Evolutionary conservation across 2,329 filamentous ascomycete species (phyloP).

Genomic region (Daldinia sp.): DNA sequence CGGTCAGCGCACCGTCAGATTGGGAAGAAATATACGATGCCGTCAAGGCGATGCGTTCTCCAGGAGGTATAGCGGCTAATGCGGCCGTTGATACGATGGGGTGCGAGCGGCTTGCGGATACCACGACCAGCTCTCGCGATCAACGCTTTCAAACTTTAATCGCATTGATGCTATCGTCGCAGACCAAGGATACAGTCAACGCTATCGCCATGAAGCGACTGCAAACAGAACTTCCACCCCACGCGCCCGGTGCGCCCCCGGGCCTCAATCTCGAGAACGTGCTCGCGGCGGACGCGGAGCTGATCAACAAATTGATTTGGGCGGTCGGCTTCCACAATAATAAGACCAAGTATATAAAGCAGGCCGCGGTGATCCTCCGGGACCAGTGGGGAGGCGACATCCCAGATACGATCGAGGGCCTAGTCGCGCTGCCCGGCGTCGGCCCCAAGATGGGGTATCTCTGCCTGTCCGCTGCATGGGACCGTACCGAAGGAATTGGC

Average conservation of each 20-base stretch:
- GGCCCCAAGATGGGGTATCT: constrained; percentile 96
- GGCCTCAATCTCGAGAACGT: constrained; percentile 82
- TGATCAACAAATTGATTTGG: constrained; percentile 79
- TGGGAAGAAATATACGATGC: constrained; percentile 83
- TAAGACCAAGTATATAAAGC: constrained; percentile 87
- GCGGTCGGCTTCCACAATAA: constrained; percentile 95
- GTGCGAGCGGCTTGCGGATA: constrained; percentile 79
- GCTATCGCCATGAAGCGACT: constrained; percentile 84
- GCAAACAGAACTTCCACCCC: constrained; percentile 76
- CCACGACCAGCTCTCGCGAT: constrained; percentile 62
- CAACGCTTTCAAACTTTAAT: constrained; percentile 88
- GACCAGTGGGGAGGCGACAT: constrained; percentile 81
- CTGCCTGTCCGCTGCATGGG: constrained; percentile 80
- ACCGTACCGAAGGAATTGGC: constrained; percentile 79
- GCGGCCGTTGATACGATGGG: constrained; percentile 98
- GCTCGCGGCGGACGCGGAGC: constrained; percentile 74
- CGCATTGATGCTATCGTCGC: constrained; percentile 88
- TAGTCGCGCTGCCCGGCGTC: constrained; percentile 84
- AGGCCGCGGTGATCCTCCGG: constrained; percentile 77
- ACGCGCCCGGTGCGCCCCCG: constrained; percentile 56
- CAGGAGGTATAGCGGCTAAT: constrained; percentile 68
- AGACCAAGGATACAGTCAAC: constrained; percentile 94
- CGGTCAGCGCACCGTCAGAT: constrained; percentile 46
- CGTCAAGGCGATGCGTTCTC: constrained; percentile 80
- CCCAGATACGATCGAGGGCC: constrained; percentile 79